Evolutionary conservation across 805 yeast genomes (phyloP), one percentile per base, ranked within the genome.

Genomic region (Tetrapisispora arboricola): DNA sequence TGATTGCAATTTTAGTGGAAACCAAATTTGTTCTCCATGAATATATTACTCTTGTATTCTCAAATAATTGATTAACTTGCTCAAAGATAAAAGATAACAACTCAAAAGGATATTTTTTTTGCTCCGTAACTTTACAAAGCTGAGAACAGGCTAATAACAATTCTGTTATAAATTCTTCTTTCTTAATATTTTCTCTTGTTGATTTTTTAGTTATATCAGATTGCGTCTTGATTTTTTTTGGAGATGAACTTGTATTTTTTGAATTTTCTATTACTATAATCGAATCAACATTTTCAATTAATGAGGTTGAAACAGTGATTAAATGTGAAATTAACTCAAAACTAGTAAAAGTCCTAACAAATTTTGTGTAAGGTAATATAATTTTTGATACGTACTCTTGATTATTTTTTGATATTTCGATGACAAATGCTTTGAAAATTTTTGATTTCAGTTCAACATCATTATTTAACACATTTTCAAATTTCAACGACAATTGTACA

Each of bases 401-500:
- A 53, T 84, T 85, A 32, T 75, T 72, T 47, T 94, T 68, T 43
- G 72, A 72, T 1, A 82, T 73, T 55, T 88, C 96, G 1, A 66
- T 62, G 3, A 67, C 42, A 0, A 81, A 72, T 1, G 72, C 64
- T 19, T 66, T 65, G 22, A 62, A 62, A 7, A 82, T 60, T 19
- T 49, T 56, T 1, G 56, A 59, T 25, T 65, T 54, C 6, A 75
- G 34, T 0, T 54, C 66, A 1, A 49, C 43, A 25, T 63, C 53
- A 1, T 51, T 41, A 0, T 41, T 37, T 12, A 78, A 48, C 33
- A 55, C 64, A 0, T 48, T 50, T 36, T 66, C 60, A 8, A 76
- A 68, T 44, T 74, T 75, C 15, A 65, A 52, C 0, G 80, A 54
- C 25, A 83, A 66, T 1, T 75, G 61, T 0, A 84, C 81, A 40